Evolutionary conservation across 345 rosid genomes (phyloP).

Genomic region (Kernera saxatilis): DNA sequence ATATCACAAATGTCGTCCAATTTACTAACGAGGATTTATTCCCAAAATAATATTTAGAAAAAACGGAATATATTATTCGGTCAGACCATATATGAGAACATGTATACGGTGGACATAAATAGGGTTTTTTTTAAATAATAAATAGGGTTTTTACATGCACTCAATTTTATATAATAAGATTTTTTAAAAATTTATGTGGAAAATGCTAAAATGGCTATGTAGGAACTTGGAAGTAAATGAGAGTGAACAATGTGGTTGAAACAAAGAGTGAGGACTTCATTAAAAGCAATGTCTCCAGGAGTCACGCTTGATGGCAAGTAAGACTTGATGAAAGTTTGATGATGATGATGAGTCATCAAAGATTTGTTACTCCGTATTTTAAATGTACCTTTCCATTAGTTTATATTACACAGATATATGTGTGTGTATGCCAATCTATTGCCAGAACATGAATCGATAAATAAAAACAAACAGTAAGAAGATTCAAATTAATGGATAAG

Average conservation of each 20-base stretch:
- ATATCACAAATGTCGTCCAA: too few species aligned
- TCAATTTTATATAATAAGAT: too few species aligned
- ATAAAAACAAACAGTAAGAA: slow-evolving; percentile 13
- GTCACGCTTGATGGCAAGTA: slow-evolving; percentile 21
- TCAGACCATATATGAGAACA: too few species aligned
- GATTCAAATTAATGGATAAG: slow-evolving; percentile 14
- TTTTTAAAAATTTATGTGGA: neutral
- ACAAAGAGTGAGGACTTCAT: slow-evolving; percentile 15
- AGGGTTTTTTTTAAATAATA: too few species aligned
- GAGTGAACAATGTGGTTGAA: neutral
- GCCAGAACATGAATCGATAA: neutral
- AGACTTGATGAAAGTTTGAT: slow-evolving; percentile 10
- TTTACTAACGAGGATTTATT: too few species aligned
- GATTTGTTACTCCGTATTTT: neutral
- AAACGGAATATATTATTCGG: too few species aligned
- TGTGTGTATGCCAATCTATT: neutral
- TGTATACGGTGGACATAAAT: too few species aligned
- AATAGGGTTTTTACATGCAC: too few species aligned
- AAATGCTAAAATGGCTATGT: neutral
- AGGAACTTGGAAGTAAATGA: slow-evolving; percentile 18
- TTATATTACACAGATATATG: neutral
- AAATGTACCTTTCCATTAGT: neutral
- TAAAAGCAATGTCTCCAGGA: slow-evolving; percentile 20
- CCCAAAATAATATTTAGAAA: too few species aligned
- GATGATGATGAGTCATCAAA: slow-evolving; percentile 16